A percentile compares a stretch with the other conserved stretches of the same genome.
These are phyloP conservation scores for Nissolia schottii DNA, from an alignment of 306 rosid genomes.

Conservation along the genomic window DNA sequence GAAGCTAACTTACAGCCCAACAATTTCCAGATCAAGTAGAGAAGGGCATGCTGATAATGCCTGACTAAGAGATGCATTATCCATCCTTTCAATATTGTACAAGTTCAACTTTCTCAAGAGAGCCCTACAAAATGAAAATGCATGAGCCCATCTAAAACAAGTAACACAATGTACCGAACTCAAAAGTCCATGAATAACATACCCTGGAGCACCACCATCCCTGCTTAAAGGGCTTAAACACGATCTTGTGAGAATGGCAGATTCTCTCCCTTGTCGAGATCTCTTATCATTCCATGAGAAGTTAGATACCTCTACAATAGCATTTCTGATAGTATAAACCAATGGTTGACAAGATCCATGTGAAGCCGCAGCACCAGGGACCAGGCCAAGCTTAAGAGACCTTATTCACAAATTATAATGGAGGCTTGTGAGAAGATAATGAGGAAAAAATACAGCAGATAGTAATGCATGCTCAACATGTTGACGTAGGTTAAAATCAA, in stretches of 20 bases:
- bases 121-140: conserved; percentile 41
- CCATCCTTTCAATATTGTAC: conserved; percentile 85
- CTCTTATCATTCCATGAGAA: conserved; percentile 90
- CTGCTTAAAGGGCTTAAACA: conserved; percentile 73
- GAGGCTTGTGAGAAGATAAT: not conserved
- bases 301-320: conserved; percentile 62
- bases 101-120: conserved; percentile 70
- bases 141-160: conserved; percentile 2
- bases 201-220: conserved; percentile 68
- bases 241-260: conserved; percentile 67
- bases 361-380: conserved; percentile 51
- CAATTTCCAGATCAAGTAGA: conserved; percentile 82
- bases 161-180: conserved; percentile 8
- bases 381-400: conserved; percentile 86
- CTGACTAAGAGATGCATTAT: conserved; percentile 57
- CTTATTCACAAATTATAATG: conserved; percentile 37
- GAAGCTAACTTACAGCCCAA: conserved; percentile 82
- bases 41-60: conserved; percentile 70
- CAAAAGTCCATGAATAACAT: conserved; percentile 21
- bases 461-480: not conserved
- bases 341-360: conserved; percentile 68
- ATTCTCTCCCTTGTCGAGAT: conserved; percentile 86
- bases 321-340: conserved; percentile 53
- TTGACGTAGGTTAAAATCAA: not conserved
- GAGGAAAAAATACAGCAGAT: not conserved